A percentile compares a stretch with the other conserved stretches of the same genome.
These are phyloP conservation scores for Candida methanosorbosa DNA, from an alignment of 805 yeast species.

Conservation along the genomic window DNA sequence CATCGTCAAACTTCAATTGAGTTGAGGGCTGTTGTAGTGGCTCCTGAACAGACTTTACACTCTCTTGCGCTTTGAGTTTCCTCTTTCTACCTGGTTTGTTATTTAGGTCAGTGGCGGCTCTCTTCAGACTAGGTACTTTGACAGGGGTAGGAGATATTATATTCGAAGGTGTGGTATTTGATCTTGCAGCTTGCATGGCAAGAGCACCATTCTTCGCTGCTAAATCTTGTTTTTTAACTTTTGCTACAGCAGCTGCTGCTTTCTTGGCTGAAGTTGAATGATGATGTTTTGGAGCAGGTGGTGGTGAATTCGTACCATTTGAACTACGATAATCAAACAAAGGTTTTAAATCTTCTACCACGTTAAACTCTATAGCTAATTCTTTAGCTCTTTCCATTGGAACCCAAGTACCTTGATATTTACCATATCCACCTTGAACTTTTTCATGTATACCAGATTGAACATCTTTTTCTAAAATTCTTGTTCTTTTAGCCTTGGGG, in stretches of 20 bases:
- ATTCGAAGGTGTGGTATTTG: too few species aligned
- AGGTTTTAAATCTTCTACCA: slow-evolving; percentile 51
- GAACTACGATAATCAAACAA: slow-evolving; percentile 52
- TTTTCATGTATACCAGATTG: slow-evolving; percentile 85
- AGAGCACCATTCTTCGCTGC: too few species aligned
- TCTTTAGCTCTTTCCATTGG: slow-evolving; percentile 69
- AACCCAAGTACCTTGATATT: slow-evolving; percentile 96
- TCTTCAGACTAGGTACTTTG: too few species aligned
- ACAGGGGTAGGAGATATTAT: too few species aligned
- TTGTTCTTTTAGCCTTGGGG: slow-evolving; percentile 89
- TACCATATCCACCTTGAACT: slow-evolving; percentile 95
- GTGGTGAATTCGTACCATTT: slow-evolving; percentile 44
- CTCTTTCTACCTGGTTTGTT: slow-evolving; percentile 1
- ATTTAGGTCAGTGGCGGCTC: too few species aligned
- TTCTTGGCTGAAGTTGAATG: slow-evolving; percentile 37
- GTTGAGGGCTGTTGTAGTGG: neutral
- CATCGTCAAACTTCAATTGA: neutral
- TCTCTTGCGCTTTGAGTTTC: neutral
- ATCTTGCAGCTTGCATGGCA: too few species aligned
- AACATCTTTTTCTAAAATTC: slow-evolving; percentile 88
- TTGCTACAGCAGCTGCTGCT: neutral
- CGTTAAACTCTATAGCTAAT: slow-evolving; percentile 59
- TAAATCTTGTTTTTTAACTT: too few species aligned
- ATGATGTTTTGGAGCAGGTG: slow-evolving; percentile 58
- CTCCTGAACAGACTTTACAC: slow-evolving; percentile 2